Evolutionary conservation across 2,329 filamentous ascomycete species (phyloP).

Genomic region (Sphaerulina musiva): DNA sequence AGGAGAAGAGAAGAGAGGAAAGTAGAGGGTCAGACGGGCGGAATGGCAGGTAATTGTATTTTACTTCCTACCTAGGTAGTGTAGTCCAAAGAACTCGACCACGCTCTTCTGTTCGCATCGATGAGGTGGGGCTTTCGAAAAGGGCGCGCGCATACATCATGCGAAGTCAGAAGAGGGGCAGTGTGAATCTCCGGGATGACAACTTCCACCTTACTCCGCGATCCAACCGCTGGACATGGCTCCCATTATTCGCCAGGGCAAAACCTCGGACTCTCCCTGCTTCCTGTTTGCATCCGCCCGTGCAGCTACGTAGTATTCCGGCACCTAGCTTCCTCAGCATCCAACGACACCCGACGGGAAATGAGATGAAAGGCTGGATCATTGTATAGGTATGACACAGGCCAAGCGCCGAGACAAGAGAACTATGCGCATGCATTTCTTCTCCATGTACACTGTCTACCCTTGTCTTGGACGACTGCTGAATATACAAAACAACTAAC

Average conservation of each 20-base stretch:
- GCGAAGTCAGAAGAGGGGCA: conserved; percentile 4
- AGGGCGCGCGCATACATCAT: too few relatives aligned
- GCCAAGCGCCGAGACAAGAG: neutral
- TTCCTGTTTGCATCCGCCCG: conserved; percentile 5
- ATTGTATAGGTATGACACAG: neutral
- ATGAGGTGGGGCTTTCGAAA: neutral
- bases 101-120: neutral
- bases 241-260: neutral
- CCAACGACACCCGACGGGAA: too few relatives aligned
- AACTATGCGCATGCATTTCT: neutral
- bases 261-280: conserved; percentile 5
- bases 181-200: conserved; percentile 3
- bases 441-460: conserved; percentile 17
- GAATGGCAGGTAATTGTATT: neutral
- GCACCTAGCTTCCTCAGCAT: too few relatives aligned
- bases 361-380: neutral
- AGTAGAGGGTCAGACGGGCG: neutral
- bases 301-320: neutral
- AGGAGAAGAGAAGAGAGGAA: conserved; percentile 3
- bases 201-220: conserved; percentile 4
- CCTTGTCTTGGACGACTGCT: conserved; percentile 18
- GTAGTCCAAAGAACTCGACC: neutral
- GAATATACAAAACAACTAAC: conserved; percentile 22
- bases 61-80: conserved; percentile 2
- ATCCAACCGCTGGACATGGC: conserved; percentile 1